Base-by-base conservation (phyloP, 306 rosid genomes). In the Dalbergia cultrata region DNA sequence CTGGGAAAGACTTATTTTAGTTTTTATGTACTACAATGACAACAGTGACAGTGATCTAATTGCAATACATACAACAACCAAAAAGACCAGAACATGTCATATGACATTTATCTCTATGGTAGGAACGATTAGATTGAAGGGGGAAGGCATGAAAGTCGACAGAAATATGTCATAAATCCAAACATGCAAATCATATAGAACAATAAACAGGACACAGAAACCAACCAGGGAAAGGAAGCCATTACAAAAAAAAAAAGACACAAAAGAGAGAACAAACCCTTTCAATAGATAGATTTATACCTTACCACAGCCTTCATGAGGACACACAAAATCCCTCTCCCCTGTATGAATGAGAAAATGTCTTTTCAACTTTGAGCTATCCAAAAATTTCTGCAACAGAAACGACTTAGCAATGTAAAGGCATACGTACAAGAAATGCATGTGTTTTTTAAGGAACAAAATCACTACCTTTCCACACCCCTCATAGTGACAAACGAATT, bases 251-350 rank as follows among this genome's bases (percentile, higher is more conserved):
- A 10, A 9, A 19, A 26, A 1, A n/a, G n/a, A n/a, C n/a, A n/a
- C n/a, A n/a, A n/a, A n/a, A 26, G 3, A 26, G 31, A 76, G 64
- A 83, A 83, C 13, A 79, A 77, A 53, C 33, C n/a, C 8, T 70
- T 53, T 35, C 8, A 76, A 72, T 66, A 76, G 83, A 80, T 79
- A 64, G 84, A 82, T 79, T 79, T 68, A 83, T 90, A 95, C 99
- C 99, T 95, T 95, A 60, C 99, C 99, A 86, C 99, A 95, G 88
- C 99, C 99, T 89, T 95, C 98, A 86, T 88, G 92, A 54, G 97
- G 97, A 76, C 98, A 95, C 10, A 93, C 94, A 82, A 90, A 95
- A 74, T 93, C 93, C 85, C 98, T 87, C 80, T 95, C 98, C 76
- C 97, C 99, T 5, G 98, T 92, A 84, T 95, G 99, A 86, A 92